A percentile compares a stretch with the other conserved stretches of the same genome.
Evolutionary conservation across 192 early-diverging fungal species (phyloP).

Genomic region (Coemansia sp.): DNA sequence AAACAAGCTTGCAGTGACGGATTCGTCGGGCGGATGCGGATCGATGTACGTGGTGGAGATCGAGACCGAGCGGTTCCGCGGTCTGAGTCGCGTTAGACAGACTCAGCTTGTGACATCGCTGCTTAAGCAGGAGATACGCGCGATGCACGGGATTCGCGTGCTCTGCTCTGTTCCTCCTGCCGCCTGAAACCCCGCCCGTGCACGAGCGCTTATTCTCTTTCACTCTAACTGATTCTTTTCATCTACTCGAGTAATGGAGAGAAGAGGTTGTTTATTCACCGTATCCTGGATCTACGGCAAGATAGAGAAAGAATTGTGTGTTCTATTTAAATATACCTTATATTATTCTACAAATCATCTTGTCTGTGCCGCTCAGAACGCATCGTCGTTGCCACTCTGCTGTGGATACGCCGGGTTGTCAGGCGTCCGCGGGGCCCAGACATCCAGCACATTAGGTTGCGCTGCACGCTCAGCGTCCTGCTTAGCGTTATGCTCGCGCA

Average conservation of each 20-base stretch:
- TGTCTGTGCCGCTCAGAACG: too few relatives aligned
- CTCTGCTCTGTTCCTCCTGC: slow-evolving; percentile 36
- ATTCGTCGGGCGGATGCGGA: slow-evolving; percentile 95
- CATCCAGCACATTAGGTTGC: slow-evolving; percentile 47
- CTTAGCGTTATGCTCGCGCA: slow-evolving; percentile 30
- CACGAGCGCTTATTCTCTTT: not conserved
- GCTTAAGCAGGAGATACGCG: slow-evolving; percentile 87
- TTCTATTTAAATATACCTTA: too few relatives aligned
- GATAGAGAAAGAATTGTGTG: slow-evolving; percentile 1
- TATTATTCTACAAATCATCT: too few relatives aligned
- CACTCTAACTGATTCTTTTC: not conserved
- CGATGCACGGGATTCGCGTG: slow-evolving; percentile 83
- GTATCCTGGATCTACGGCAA: too few relatives aligned
- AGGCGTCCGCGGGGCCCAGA: slow-evolving; percentile 31
- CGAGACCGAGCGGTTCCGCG: slow-evolving; percentile 74
- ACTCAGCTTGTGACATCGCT: slow-evolving; percentile 86
- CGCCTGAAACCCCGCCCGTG: too few relatives aligned
- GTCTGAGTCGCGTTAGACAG: slow-evolving; percentile 79
- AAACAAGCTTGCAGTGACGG: slow-evolving; percentile 69
- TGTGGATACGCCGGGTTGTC: not conserved
- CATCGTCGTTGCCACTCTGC: not conserved
- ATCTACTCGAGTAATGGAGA: too few relatives aligned
- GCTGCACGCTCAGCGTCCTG: slow-evolving; percentile 24
- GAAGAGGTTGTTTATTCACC: too few relatives aligned
- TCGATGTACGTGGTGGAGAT: slow-evolving; percentile 96